Conservation (phyloP, 2,329 filamentous ascomycete genomes). For the Exophiala calicioides region DNA sequence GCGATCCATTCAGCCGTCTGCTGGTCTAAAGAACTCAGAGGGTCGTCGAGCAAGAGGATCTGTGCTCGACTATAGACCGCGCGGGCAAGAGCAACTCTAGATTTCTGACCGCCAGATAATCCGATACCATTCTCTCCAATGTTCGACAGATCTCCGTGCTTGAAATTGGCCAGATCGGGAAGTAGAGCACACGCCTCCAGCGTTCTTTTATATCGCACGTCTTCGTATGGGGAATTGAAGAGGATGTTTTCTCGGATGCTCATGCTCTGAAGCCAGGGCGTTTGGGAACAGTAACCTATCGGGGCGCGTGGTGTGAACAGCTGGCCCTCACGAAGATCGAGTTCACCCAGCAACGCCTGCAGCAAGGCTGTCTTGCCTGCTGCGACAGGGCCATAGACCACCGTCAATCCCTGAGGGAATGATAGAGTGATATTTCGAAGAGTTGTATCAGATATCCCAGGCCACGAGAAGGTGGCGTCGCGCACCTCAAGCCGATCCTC, state of each 20-base stretch:
- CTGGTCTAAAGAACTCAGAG: constrained; percentile 62
- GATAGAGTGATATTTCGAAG: constrained; percentile 56
- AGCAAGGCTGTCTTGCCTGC: constrained; percentile 64
- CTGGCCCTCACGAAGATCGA: constrained; percentile 55
- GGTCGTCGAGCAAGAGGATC: constrained; percentile 60
- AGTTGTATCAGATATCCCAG: constrained; percentile 62
- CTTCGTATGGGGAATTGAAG: constrained; percentile 67
- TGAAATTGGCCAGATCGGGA: constrained; percentile 63
- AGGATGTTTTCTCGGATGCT: constrained; percentile 69
- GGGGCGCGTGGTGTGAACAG: constrained; percentile 54
- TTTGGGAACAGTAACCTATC: constrained; percentile 65
- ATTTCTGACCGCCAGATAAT: constrained; percentile 62
- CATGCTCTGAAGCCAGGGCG: constrained; percentile 70
- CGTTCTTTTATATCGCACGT: constrained; percentile 68
- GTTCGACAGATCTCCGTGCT: constrained; percentile 63
- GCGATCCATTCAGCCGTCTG: constrained; percentile 66
- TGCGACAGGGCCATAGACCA: constrained; percentile 65
- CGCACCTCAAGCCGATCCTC: constrained; percentile 52
- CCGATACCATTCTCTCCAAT: constrained; percentile 64
- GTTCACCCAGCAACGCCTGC: constrained; percentile 60
- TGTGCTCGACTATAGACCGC: constrained; percentile 60
- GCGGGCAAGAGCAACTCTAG: constrained; percentile 61
- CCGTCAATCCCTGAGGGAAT: constrained; percentile 59
- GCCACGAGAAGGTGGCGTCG: constrained; percentile 76
- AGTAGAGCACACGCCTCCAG: constrained; percentile 63